These are phyloP conservation scores for Alternaria postmessia DNA, from an alignment of 2,329 filamentous ascomycete species.

Conservation along the genomic window DNA sequence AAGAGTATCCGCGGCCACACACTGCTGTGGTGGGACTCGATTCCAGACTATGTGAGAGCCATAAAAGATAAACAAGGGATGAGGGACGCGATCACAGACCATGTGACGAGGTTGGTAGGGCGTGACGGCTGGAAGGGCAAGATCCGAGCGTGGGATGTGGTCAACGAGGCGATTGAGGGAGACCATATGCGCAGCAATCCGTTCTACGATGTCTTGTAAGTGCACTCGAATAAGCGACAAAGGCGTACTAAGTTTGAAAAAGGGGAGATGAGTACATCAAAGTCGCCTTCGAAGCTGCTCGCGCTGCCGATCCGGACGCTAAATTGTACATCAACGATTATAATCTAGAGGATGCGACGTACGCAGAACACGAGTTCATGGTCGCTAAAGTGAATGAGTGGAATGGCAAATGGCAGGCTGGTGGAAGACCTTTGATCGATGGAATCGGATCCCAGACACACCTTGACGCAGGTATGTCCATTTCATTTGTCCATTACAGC, in stretches of 20 bases:
- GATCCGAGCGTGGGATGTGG: neutral
- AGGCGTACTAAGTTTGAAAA: neutral
- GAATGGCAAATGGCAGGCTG: neutral
- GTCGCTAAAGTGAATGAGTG: neutral
- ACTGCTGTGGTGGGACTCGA: neutral
- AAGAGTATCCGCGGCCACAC: neutral
- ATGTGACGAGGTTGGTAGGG: neutral
- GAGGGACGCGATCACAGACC: neutral
- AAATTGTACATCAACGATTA: neutral
- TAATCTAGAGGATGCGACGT: neutral
- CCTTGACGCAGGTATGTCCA: neutral
- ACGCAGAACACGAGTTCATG: neutral
- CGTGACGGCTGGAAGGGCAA: neutral
- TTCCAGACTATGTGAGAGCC: neutral
- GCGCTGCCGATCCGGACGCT: neutral
- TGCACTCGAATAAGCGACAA: neutral
- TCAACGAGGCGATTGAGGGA: neutral
- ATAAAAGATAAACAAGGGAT: neutral
- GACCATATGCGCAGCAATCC: neutral
- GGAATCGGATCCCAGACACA: neutral
- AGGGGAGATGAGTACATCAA: neutral
- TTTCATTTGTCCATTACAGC: neutral
- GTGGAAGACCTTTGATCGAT: neutral
- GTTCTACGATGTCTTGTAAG: neutral
- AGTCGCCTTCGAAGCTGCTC: neutral